phyloP scores from a whole-genome alignment of 441 rosid genomes.

The Adansonia grandidieri region DNA sequence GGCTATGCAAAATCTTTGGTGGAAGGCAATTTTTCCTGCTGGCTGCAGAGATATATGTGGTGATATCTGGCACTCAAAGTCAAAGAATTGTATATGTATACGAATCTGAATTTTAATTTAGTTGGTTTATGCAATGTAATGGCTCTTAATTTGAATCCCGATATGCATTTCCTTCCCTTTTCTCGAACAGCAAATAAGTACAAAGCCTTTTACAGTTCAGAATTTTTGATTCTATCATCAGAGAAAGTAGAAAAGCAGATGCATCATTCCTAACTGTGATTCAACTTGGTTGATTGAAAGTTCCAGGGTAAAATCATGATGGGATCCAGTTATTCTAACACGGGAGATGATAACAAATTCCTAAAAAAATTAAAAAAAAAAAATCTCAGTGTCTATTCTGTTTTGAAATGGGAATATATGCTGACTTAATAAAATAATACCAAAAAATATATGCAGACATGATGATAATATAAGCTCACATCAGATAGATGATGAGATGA shows the following conservation, averaged over 20 bases:
- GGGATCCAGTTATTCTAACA: neutral
- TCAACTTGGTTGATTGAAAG: conserved; percentile 19
- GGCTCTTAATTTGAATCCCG: too few relatives aligned
- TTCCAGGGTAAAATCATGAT: conserved; percentile 11
- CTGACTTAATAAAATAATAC: neutral
- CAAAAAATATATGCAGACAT: conserved; percentile 9
- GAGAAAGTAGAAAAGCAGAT: conserved; percentile 5
- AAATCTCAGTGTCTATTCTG: neutral
- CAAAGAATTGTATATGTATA: too few relatives aligned
- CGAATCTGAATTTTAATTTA: too few relatives aligned
- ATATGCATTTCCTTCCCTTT: too few relatives aligned
- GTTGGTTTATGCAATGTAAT: too few relatives aligned
- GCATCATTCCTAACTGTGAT: conserved; percentile 22
- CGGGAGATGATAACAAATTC: conserved; percentile 14
- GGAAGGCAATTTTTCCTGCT: too few relatives aligned
- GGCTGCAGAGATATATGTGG: conserved; percentile 12
- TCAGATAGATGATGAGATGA: conserved; percentile 16
- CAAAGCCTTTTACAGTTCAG: neutral
- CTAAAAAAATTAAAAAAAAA: neutral
- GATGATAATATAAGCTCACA: conserved; percentile 16
- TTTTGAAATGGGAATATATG: conserved; percentile 15
- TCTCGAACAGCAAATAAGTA: too few relatives aligned
- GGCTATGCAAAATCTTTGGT: too few relatives aligned
- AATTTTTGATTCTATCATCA: conserved; percentile 5
- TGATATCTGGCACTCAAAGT: neutral